Evolutionary conservation across 768 basidiomycete species (phyloP), one percentile per base, ranked within the genome.

Genomic region (Suillus variegatus): DNA sequence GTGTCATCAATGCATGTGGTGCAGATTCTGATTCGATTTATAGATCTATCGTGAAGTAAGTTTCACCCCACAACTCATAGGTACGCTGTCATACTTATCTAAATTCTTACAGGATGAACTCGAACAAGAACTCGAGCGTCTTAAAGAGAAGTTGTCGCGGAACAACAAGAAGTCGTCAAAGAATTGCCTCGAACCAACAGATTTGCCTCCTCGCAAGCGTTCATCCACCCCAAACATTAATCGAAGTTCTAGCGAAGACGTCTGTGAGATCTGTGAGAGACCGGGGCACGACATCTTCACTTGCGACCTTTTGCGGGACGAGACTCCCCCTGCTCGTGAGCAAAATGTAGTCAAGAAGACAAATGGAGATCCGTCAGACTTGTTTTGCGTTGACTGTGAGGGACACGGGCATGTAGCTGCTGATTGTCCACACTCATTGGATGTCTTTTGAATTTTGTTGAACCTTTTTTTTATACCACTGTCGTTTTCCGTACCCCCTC

Each of bases 191-290:
- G 88, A 83, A 47, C 75, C 76, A 2, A 65, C 63, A 25, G 81
- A 81, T 28, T 47, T 68, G 10, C 77, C 71, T 51, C 71, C 66
- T 57, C 72, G 70, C 35, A 68, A 66, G 56, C 64, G 60, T 40
- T 72, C 69, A 32, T 70, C 62, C 52, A 70, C 67, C 18, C 72
- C 68, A 32, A 73, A 68, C n/a, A 66, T 73, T 12, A 69, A 74
- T 25, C 65, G 70, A 32, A 67, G 66, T 43, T 71, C 72, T 44
- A 38, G 65, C 54, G 79, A 81, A 64, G 79, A 81, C 40, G 82
- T 89, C 5, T 96, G 94, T 78, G 94, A 96, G 75, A 90, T 95
- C 54, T 95, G 94, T 78, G 93, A 94, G 74, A 83, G 85, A 68
- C 87, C 87, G 0, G 93, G 91, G 2, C 94, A 96, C 72, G 93